Percentiles rank a stretch among this genome's conserved stretches.
These are phyloP conservation scores for Bidens hawaiensis DNA, from an alignment of 140 eudicot species.

Conservation along the genomic window DNA sequence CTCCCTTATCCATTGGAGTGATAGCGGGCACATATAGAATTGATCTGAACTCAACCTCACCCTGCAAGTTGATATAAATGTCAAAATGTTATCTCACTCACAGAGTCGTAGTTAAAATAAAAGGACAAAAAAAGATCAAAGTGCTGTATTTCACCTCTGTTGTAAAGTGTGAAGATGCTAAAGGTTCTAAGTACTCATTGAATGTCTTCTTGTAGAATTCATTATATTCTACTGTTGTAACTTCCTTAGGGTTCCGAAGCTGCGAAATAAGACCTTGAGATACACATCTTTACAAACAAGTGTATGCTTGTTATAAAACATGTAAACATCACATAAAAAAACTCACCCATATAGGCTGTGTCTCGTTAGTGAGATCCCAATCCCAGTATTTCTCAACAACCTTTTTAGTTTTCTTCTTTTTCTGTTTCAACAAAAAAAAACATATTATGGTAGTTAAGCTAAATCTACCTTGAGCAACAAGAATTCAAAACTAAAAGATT, in stretches of 20 bases:
- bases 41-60: constrained; percentile 96
- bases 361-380: constrained; percentile 95
- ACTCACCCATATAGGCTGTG: constrained; percentile 97
- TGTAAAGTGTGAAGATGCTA: constrained; percentile 95
- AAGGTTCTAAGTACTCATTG: constrained; percentile 82
- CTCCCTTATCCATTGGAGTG: constrained; percentile 79
- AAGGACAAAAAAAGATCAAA: neutral
- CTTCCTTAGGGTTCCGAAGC: constrained; percentile 96
- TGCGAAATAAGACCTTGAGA: constrained; percentile 29
- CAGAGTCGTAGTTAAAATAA: neutral
- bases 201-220: constrained; percentile 89
- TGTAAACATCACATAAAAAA: neutral
- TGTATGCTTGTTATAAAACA: neutral
- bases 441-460: neutral
- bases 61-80: constrained; percentile 32
- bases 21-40: constrained; percentile 78
- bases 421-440: constrained; percentile 36
- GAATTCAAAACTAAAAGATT: neutral
- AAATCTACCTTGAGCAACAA: neutral
- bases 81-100: constrained; percentile 11
- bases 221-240: constrained; percentile 77
- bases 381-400: constrained; percentile 97
- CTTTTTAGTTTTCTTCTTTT: constrained; percentile 88
- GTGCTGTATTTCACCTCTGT: constrained; percentile 60
- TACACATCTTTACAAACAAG: neutral